These are phyloP conservation scores for Trichoderma harzianum DNA, from an alignment of 2,329 filamentous ascomycete species.

Conservation along the genomic window DNA sequence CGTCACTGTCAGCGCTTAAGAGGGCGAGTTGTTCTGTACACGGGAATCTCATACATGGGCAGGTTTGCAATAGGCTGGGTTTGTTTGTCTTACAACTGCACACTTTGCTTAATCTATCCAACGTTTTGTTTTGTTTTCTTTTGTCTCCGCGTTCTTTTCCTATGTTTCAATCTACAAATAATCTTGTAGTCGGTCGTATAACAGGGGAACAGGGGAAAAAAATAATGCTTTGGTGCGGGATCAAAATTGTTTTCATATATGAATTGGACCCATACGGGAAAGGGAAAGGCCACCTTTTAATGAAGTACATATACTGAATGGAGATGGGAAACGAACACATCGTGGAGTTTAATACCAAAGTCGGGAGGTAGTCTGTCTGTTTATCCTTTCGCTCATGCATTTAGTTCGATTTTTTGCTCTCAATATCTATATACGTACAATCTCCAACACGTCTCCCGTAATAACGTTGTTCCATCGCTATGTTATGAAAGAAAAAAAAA, in stretches of 20 bases:
- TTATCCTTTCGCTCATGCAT: background rate
- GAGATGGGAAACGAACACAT: background rate
- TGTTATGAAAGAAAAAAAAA: background rate
- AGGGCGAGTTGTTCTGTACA: background rate
- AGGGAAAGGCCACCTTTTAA: background rate
- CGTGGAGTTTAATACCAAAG: background rate
- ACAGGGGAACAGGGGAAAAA: background rate
- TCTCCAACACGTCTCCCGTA: background rate
- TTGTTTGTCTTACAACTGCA: background rate
- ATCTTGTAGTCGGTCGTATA: background rate
- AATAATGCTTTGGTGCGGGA: background rate
- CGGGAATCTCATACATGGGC: background rate
- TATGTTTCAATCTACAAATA: background rate
- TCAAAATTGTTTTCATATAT: background rate
- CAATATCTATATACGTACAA: background rate
- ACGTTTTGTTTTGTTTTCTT: background rate
- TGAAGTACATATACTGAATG: background rate
- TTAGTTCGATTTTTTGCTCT: background rate
- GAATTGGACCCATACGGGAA: background rate
- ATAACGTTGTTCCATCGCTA: background rate
- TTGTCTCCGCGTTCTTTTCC: background rate
- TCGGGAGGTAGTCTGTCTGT: background rate
- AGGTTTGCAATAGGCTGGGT: background rate
- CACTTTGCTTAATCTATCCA: background rate
- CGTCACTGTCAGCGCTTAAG: constrained; percentile 23